Conservation (phyloP, 2,329 filamentous ascomycete genomes). For the Fusarium denticulatum region DNA sequence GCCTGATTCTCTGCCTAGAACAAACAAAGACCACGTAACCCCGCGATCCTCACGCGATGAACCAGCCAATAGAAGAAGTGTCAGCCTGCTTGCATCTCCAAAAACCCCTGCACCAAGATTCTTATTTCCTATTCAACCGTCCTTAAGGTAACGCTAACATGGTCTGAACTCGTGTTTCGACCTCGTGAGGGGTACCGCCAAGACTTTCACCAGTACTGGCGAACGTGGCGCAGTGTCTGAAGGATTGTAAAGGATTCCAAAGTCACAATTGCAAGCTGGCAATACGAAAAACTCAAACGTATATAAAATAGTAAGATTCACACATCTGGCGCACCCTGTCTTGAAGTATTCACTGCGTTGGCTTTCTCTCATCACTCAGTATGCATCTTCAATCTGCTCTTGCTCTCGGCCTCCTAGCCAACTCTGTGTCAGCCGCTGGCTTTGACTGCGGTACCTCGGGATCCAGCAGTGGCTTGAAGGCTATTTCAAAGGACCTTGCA, state of each 20-base stretch:
- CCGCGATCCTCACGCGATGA: background rate
- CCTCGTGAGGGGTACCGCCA: background rate
- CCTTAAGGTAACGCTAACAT: background rate
- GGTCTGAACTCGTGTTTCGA: background rate
- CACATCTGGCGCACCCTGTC: accelerated
- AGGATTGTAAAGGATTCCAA: background rate
- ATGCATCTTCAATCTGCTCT: conserved; percentile 15
- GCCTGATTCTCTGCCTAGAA: background rate
- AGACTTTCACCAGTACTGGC: background rate
- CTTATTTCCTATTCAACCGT: background rate
- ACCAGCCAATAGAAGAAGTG: background rate
- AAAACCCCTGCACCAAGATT: background rate
- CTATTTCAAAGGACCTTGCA: background rate
- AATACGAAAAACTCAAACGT: background rate
- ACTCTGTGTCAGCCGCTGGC: background rate
- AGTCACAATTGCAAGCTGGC: accelerated
- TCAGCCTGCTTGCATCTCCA: no score
- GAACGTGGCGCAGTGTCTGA: background rate
- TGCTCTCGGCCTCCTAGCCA: background rate
- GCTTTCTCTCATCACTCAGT: background rate
- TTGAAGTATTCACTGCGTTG: accelerated
- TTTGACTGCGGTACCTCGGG: background rate
- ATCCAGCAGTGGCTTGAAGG: background rate
- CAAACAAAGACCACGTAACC: background rate
- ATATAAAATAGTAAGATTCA: background rate